Conservation (phyloP, 2,329 filamentous ascomycete genomes). For the Apiospora kogelbergensis region DNA sequence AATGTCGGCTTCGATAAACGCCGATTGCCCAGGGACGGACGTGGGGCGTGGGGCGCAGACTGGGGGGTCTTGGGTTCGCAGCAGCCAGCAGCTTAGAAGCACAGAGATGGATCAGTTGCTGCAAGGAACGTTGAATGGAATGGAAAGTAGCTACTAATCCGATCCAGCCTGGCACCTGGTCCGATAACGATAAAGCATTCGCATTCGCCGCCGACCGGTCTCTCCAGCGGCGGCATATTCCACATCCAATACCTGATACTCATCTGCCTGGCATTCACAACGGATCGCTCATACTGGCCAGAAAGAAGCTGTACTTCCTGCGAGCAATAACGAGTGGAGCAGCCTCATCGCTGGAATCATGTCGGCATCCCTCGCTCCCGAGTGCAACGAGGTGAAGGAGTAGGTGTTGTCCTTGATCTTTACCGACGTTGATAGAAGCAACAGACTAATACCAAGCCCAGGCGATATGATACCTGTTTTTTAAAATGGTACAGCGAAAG, state of each 20-base stretch:
- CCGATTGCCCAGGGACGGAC: conserved; percentile 2
- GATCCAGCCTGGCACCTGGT: background rate
- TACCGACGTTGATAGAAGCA: background rate
- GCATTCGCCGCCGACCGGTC: background rate
- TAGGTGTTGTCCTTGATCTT: conserved; percentile 41
- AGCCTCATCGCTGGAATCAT: conserved; percentile 47
- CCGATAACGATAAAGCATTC: background rate
- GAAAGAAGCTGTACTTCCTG: background rate
- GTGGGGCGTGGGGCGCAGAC: background rate
- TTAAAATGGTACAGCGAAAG: conserved; percentile 99
- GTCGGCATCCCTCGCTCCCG: conserved; percentile 91
- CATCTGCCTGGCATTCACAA: background rate
- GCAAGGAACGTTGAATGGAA: background rate
- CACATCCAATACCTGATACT: background rate
- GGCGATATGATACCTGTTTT: conserved; percentile 95
- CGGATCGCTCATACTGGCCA: background rate
- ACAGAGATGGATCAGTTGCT: background rate
- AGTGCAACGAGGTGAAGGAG: conserved; percentile 97
- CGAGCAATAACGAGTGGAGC: background rate
- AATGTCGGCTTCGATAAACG: conserved; percentile 3
- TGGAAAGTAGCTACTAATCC: background rate
- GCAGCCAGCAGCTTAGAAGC: background rate
- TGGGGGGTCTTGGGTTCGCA: background rate
- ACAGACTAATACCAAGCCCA: conserved; percentile 35
- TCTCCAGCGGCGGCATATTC: background rate